Evolutionary conservation across 2,329 filamentous ascomycete genomes (phyloP).

Genomic region (Stachybotrys elegans): DNA sequence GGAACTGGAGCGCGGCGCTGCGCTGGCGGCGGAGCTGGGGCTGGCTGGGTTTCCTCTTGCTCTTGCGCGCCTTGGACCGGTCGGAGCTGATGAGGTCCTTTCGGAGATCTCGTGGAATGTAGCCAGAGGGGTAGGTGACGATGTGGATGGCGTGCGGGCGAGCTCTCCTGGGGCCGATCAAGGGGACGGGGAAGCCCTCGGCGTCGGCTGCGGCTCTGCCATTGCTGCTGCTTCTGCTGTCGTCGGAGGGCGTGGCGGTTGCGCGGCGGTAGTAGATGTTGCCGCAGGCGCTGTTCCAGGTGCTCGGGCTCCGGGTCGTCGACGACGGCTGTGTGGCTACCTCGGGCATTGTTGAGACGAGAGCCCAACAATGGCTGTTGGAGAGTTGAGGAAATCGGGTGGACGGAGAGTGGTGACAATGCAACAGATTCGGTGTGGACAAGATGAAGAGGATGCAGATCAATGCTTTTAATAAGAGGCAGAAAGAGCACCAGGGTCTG

Average conservation of each 20-base stretch:
- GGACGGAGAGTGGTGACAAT: too few relatives aligned
- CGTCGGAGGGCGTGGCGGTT: too few relatives aligned
- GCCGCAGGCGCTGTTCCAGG: slow-evolving; percentile 18
- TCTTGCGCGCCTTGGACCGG: slow-evolving; percentile 10
- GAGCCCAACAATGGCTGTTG: too few relatives aligned
- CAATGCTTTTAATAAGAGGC: too few relatives aligned
- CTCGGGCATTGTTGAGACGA: not conserved
- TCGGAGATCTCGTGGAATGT: slow-evolving; percentile 40
- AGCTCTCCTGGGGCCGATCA: slow-evolving; percentile 32
- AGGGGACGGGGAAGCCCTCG: slow-evolving; percentile 26
- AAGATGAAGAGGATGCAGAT: too few relatives aligned
- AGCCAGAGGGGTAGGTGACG: slow-evolving; percentile 35
- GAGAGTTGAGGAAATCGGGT: too few relatives aligned
- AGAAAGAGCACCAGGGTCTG: too few relatives aligned
- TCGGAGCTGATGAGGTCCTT: not conserved
- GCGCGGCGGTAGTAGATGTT: slow-evolving; percentile 22
- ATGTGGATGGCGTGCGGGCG: slow-evolving; percentile 38
- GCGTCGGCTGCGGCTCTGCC: not conserved
- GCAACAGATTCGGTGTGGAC: too few relatives aligned
- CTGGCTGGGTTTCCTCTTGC: slow-evolving; percentile 3
- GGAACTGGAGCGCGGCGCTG: slow-evolving; percentile 26
- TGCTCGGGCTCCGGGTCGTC: slow-evolving; percentile 12
- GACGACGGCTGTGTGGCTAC: not conserved
- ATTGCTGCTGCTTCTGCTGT: too few relatives aligned
- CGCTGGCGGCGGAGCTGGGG: slow-evolving; percentile 34